A percentile compares a stretch with the other conserved stretches of the same genome.
Evolutionary conservation across 768 basidiomycete species (phyloP).

Genomic region (Fomitopsis pulvina): DNA sequence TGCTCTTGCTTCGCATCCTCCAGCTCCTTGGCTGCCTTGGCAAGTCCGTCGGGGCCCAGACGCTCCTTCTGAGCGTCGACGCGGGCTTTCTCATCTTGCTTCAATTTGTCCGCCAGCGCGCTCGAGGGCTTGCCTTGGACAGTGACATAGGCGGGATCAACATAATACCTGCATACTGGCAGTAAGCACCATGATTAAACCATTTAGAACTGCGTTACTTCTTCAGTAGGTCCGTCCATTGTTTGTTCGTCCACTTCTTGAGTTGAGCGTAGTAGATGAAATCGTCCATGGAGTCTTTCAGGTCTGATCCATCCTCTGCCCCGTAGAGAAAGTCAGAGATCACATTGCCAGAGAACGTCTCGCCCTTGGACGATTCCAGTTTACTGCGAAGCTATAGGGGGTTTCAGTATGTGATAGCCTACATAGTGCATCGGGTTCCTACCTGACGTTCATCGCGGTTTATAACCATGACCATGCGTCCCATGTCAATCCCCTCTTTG

Average conservation of each 20-base stretch:
- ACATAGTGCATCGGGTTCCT: slow-evolving; percentile 1
- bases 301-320: slow-evolving; percentile 70
- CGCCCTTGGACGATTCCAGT: slow-evolving; percentile 78
- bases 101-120: slow-evolving; percentile 69
- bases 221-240: slow-evolving; percentile 74
- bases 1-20: slow-evolving; percentile 85
- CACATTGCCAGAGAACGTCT: slow-evolving; percentile 66
- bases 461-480: slow-evolving; percentile 81
- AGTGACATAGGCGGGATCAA: slow-evolving; percentile 67
- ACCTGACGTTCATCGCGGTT: slow-evolving; percentile 86
- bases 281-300: slow-evolving; percentile 69
- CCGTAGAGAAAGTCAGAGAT: slow-evolving; percentile 88
- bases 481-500: slow-evolving; percentile 80
- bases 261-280: slow-evolving; percentile 64
- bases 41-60: slow-evolving; percentile 79
- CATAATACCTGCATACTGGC: slow-evolving; percentile 57
- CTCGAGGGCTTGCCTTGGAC: slow-evolving; percentile 88
- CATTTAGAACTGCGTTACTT: slow-evolving; percentile 42
- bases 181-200: not conserved
- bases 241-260: slow-evolving; percentile 60
- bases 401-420: not conserved
- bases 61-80: slow-evolving; percentile 57
- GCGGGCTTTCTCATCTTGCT: slow-evolving; percentile 74
- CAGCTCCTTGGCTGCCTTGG: slow-evolving; percentile 56
- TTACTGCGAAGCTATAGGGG: slow-evolving; percentile 64